Base-by-base conservation (phyloP, 148 eudicot genomes). In the Spergularia marina region DNA sequence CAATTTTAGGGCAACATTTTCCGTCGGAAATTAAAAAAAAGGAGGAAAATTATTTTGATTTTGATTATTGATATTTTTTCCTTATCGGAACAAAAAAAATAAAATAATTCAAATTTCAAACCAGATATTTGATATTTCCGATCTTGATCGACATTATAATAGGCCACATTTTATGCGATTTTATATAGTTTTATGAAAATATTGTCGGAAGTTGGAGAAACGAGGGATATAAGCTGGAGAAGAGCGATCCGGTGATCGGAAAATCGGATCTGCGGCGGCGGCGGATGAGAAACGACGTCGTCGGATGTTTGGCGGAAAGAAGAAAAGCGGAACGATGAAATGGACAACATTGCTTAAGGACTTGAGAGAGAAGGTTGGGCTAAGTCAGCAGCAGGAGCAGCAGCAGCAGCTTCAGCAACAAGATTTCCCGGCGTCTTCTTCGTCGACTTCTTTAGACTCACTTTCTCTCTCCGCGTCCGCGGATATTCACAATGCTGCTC, bases 341-440 rank as follows among this genome's bases (percentile, higher is more conserved):
- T 96, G 99, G 99, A 84, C 73, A 79, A 69, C 96, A 84, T 89
- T 96, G 94, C 97, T 96, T 85, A 91, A 91, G 84, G 99, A 95
- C 76, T 86, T 95, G 62, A 95, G 76, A 84, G 99, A 90, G 71
- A 92, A 85, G 80, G 99, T 96, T 53, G 99, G 99, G 12, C 75
- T 96, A 41, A 78, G 85, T 36, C 91, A 75, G 72, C 79, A 61
- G 54, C 76, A 65, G 44, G 65, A 77, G 41, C 84, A 51, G 23
- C 76, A 52, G 63, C 74, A 77, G 34, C 30, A 53, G 14, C 72
- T 58, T 18, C 76, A 20, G 14, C 70, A 71, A 11, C 20, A 54
- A 13, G 53, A 53, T 69, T 81, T 18, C 56, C 58, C 82, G 7
- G 68, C 87, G 54, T 36, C 76, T 1, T 49, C 84, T 7, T 70